Percentiles rank a stretch among this genome's conserved stretches.
These are phyloP conservation scores for Xylaria sp. DNA, from an alignment of 2,329 filamentous ascomycete species.

Conservation along the genomic window DNA sequence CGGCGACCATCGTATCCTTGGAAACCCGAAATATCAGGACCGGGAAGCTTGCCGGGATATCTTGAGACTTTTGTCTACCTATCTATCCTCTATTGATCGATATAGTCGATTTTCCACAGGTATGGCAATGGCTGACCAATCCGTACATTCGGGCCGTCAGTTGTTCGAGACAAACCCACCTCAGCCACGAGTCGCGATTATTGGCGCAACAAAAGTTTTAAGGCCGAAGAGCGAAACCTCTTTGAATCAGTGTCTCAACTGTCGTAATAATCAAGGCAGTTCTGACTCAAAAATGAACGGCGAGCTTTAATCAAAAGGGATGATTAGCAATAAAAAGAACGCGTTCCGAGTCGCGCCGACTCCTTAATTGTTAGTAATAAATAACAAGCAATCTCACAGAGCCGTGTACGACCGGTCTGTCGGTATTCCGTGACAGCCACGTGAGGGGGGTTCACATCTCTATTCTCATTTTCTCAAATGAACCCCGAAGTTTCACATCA, in stretches of 20 bases:
- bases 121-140: constrained; percentile 16
- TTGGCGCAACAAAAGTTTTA: constrained; percentile 14
- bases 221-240: not conserved
- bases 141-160: constrained; percentile 30
- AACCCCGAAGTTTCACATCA: not conserved
- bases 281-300: constrained; percentile 6
- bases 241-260: constrained; percentile 18
- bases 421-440: constrained; percentile 5
- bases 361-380: not conserved
- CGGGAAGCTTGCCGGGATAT: not conserved
- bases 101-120: constrained; percentile 6
- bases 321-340: constrained; percentile 10
- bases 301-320: constrained; percentile 4
- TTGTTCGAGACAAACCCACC: not conserved
- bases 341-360: not conserved
- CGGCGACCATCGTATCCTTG: not conserved
- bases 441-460: not conserved
- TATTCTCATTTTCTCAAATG: not conserved
- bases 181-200: constrained; percentile 13
- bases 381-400: not conserved
- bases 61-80: constrained; percentile 17
- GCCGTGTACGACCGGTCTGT: constrained; percentile 1
- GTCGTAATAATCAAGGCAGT: not conserved
- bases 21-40: not conserved
- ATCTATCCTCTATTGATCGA: constrained; percentile 10